Percentiles rank a stretch among this genome's conserved stretches.
Conservation (phyloP, 2,329 filamentous ascomycete genomes). For the Calonectria multiphialidica region DNA sequence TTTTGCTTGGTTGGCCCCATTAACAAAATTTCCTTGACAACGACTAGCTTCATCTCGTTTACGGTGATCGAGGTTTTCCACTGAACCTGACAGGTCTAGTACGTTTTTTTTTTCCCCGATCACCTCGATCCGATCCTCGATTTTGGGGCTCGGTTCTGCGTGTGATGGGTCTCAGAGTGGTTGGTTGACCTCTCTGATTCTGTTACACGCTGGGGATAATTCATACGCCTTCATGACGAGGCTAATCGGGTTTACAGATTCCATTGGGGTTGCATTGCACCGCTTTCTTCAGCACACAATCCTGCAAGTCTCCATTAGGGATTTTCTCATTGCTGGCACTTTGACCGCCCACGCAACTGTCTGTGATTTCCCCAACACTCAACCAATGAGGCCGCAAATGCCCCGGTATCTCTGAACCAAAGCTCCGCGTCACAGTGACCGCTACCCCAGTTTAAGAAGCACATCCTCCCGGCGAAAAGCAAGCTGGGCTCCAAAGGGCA, state of each 20-base stretch:
- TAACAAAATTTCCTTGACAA: slow-evolving; percentile 30
- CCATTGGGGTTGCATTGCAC: slow-evolving; percentile 18
- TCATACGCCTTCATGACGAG: neutral
- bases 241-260: slow-evolving; percentile 28
- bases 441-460: slow-evolving; percentile 38
- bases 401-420: slow-evolving; percentile 34
- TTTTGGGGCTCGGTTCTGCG: neutral
- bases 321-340: slow-evolving; percentile 37
- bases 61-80: slow-evolving; percentile 27
- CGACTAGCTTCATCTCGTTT: slow-evolving; percentile 32
- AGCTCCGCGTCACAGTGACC: slow-evolving; percentile 34
- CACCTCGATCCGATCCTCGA: neutral
- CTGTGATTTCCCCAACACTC: slow-evolving; percentile 30
- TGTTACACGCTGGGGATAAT: neutral
- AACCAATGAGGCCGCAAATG: slow-evolving; percentile 37
- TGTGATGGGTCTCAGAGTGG: neutral
- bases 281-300: slow-evolving; percentile 37
- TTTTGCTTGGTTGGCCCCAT: slow-evolving; percentile 22
- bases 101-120: slow-evolving; percentile 6
- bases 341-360: slow-evolving; percentile 30
- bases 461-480: slow-evolving; percentile 27
- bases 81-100: slow-evolving; percentile 31
- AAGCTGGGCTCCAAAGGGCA: slow-evolving; percentile 38
- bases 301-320: slow-evolving; percentile 26
- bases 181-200: neutral